phyloP scores from a whole-genome alignment of 345 rosid genomes.

The Gossypium bickii region DNA sequence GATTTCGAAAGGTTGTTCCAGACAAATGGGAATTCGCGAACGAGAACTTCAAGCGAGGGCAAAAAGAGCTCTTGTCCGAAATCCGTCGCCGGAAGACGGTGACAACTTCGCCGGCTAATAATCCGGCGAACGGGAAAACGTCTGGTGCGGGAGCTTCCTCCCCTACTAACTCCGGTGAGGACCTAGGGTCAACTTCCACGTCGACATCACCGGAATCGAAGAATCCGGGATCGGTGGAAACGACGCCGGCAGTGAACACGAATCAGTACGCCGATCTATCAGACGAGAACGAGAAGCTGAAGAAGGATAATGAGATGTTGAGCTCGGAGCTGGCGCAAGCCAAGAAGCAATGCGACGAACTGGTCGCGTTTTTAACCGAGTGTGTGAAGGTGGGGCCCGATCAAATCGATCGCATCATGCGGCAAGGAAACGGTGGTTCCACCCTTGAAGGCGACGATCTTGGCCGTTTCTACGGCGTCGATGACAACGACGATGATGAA shows the following conservation, averaged over 20 bases:
- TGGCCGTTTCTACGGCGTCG: conserved; percentile 10
- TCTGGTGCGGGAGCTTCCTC: conserved; percentile 25
- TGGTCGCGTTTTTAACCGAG: conserved; percentile 55
- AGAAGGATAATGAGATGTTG: conserved; percentile 56
- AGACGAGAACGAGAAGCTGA: conserved; percentile 84
- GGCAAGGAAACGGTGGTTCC: conserved; percentile 35
- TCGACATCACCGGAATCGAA: conserved; percentile 63
- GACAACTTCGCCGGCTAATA: conserved; percentile 13
- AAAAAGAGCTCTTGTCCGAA: conserved; percentile 43
- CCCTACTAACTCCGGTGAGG: conserved; percentile 70
- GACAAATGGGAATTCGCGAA: conserved; percentile 89
- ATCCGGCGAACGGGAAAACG: conserved; percentile 27
- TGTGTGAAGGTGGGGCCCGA: conserved; percentile 66
- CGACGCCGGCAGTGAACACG: conserved; percentile 19
- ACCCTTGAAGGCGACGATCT: conserved; percentile 19
- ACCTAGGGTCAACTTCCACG: conserved; percentile 70
- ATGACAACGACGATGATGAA: conserved; percentile 7
- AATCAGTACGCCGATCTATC: conserved; percentile 51
- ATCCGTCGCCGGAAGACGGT: conserved; percentile 63
- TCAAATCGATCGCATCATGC: conserved; percentile 56
- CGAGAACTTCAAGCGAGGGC: conserved; percentile 58
- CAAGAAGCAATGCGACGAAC: conserved; percentile 71
- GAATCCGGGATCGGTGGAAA: conserved; percentile 73
- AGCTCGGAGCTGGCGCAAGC: conserved; percentile 75
- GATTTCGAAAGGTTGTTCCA: conserved; percentile 69